These are phyloP conservation scores for Cyathus pygmaeus DNA, from an alignment of 1,284 basidiomycete species.

Conservation along the genomic window DNA sequence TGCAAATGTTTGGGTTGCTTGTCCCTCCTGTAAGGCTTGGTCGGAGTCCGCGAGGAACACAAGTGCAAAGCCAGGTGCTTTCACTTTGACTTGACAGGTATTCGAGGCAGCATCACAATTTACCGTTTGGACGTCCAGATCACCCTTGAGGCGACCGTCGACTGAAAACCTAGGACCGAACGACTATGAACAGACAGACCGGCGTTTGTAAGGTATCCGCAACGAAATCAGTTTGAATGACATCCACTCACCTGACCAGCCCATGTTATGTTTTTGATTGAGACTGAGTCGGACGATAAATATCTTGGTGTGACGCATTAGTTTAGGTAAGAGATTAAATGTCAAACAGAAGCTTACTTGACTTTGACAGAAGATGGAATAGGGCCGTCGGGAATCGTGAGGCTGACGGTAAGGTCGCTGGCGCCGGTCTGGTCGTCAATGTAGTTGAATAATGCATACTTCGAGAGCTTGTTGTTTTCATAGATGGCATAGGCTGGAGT, in stretches of 20 bases:
- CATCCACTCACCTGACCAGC: slow-evolving; percentile 55
- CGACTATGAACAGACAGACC: slow-evolving; percentile 53
- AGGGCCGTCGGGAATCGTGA: slow-evolving; percentile 48
- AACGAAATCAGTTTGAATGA: no score
- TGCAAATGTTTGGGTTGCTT: slow-evolving; percentile 59
- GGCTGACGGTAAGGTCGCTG: slow-evolving; percentile 58
- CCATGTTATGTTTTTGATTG: slow-evolving; percentile 77
- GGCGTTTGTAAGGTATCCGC: no score
- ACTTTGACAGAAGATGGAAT: slow-evolving; percentile 62
- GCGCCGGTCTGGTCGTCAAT: slow-evolving; percentile 63
- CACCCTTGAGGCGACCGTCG: slow-evolving; percentile 70
- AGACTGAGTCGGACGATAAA: slow-evolving; percentile 58
- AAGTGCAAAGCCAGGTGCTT: slow-evolving; percentile 58
- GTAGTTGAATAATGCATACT: slow-evolving; percentile 79
- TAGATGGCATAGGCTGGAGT: slow-evolving; percentile 83
- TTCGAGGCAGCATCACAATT: slow-evolving; percentile 58
- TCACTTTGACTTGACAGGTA: slow-evolving; percentile 67
- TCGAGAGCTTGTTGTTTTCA: slow-evolving; percentile 64
- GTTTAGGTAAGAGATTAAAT: background rate
- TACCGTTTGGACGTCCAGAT: slow-evolving; percentile 60
- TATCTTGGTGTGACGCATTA: slow-evolving; percentile 44
- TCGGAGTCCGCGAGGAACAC: slow-evolving; percentile 32
- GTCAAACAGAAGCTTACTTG: slow-evolving; percentile 51
- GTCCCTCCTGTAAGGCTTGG: slow-evolving; percentile 49
- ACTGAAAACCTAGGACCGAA: slow-evolving; percentile 68